Conservation (phyloP, 768 basidiomycete genomes). For the Kwoniella sp. region DNA sequence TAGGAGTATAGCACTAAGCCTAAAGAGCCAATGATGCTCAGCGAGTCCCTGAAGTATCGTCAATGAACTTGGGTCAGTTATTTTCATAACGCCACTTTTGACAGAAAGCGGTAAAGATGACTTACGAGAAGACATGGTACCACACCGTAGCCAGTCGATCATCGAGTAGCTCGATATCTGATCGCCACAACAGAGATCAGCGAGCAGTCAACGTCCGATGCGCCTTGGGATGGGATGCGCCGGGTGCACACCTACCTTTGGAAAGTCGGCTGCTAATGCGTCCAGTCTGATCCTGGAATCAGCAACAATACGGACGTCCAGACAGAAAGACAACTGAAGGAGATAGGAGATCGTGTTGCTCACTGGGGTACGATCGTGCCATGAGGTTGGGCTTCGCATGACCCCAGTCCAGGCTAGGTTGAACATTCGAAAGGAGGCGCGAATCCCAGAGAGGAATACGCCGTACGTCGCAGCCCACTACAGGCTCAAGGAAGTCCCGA, state of each 20-base stretch:
- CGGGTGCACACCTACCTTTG: constrained; percentile 35
- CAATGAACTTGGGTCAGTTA: too few relatives aligned
- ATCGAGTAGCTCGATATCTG: constrained; percentile 54
- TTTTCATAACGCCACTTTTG: too few relatives aligned
- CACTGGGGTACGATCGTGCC: constrained; percentile 68
- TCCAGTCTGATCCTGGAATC: constrained; percentile 24
- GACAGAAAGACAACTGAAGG: background rate
- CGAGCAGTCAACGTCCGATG: too few relatives aligned
- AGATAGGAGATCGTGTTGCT: too few relatives aligned
- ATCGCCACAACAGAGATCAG: background rate
- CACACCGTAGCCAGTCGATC: constrained; percentile 39
- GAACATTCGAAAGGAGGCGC: constrained; percentile 61
- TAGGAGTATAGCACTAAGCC: constrained; percentile 45
- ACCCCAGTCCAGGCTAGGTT: constrained; percentile 63
- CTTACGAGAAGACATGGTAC: constrained; percentile 37
- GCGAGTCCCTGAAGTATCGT: constrained; percentile 15
- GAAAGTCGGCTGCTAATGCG: constrained; percentile 47
- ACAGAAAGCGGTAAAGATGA: background rate
- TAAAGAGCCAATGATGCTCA: constrained; percentile 38
- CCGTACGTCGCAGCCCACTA: constrained; percentile 37
- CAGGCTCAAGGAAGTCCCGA: too few relatives aligned
- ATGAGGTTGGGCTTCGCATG: constrained; percentile 65
- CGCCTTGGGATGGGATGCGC: too few relatives aligned
- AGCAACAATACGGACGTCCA: background rate
- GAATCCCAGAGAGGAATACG: constrained; percentile 50